phyloP scores from a whole-genome alignment of 805 yeast genomes.

The Starmerella powellii region DNA sequence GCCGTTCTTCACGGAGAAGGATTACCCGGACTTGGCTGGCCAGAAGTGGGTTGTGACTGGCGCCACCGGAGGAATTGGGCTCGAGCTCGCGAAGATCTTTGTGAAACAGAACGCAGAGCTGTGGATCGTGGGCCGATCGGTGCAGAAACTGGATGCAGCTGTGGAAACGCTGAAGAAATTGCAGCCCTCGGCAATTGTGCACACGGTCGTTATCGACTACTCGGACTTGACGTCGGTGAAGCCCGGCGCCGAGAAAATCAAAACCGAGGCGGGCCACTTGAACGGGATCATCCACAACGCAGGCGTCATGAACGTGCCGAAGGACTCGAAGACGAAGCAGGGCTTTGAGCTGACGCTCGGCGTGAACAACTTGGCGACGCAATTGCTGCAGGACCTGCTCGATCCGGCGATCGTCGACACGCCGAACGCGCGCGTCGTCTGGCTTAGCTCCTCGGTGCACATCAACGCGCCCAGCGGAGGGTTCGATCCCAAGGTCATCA shows the following conservation, averaged over 20 bases:
- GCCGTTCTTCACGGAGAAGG: slow-evolving; percentile 8
- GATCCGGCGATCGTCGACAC: slow-evolving; percentile 31
- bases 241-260: slow-evolving; percentile 19
- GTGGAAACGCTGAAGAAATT: slow-evolving; percentile 25
- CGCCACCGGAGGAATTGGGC: slow-evolving; percentile 22
- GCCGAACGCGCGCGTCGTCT: slow-evolving; percentile 34
- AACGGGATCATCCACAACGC: slow-evolving; percentile 24
- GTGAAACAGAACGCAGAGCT: slow-evolving; percentile 28
- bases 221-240: slow-evolving; percentile 21
- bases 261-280: slow-evolving; percentile 7
- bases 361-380: slow-evolving; percentile 39
- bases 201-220: slow-evolving; percentile 20
- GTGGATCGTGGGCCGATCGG: slow-evolving; percentile 31
- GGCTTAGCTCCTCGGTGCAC: slow-evolving; percentile 36
- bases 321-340: slow-evolving; percentile 32
- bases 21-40: slow-evolving; percentile 29
- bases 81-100: slow-evolving; percentile 10
- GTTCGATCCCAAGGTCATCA: slow-evolving; percentile 30
- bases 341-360: slow-evolving; percentile 39
- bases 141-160: slow-evolving; percentile 27
- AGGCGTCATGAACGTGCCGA: slow-evolving; percentile 26
- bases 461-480: slow-evolving; percentile 27
- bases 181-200: slow-evolving; percentile 21
- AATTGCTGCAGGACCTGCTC: slow-evolving; percentile 31
- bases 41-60: slow-evolving; percentile 27